Evolutionary conservation across 2,329 filamentous ascomycete species (phyloP).

Genomic region (Paecilomyces fulvus): DNA sequence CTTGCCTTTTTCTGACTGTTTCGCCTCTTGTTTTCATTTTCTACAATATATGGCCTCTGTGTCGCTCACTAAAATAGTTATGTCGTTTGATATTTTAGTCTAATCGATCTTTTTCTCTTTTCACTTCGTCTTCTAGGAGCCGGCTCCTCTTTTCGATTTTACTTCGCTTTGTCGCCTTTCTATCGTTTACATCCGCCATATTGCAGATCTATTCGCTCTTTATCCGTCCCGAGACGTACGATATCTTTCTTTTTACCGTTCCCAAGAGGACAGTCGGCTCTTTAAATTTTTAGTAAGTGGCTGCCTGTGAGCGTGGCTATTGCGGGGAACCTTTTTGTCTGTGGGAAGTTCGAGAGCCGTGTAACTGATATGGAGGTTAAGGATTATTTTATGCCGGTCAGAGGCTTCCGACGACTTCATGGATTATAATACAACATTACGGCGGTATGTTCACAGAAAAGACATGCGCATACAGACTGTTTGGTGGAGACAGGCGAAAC

Average conservation of each 20-base stretch:
- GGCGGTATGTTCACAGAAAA: not conserved
- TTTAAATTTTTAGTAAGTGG: not conserved
- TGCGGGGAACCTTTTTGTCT: not conserved
- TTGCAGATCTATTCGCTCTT: not conserved
- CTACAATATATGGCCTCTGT: not conserved
- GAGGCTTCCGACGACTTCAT: not conserved
- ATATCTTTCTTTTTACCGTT: not conserved
- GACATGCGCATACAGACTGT: not conserved
- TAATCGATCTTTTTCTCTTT: not conserved
- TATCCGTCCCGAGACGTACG: not conserved
- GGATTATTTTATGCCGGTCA: not conserved
- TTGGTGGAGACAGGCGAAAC: not conserved
- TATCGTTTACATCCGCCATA: not conserved
- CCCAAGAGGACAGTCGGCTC: not conserved
- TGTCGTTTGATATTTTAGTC: not conserved
- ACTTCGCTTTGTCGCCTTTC: not conserved
- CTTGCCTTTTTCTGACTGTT: not conserved
- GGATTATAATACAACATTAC: not conserved
- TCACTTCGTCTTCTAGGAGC: slow-evolving; percentile 1
- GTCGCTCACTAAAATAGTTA: not conserved
- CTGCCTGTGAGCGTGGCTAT: not conserved
- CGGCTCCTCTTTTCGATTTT: slow-evolving; percentile 1
- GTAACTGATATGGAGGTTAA: not conserved
- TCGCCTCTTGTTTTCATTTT: not conserved
- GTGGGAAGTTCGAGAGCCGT: no score